Base-by-base conservation (phyloP, 2,329 filamentous ascomycete genomes). In the Aspergillus arachidicola region DNA sequence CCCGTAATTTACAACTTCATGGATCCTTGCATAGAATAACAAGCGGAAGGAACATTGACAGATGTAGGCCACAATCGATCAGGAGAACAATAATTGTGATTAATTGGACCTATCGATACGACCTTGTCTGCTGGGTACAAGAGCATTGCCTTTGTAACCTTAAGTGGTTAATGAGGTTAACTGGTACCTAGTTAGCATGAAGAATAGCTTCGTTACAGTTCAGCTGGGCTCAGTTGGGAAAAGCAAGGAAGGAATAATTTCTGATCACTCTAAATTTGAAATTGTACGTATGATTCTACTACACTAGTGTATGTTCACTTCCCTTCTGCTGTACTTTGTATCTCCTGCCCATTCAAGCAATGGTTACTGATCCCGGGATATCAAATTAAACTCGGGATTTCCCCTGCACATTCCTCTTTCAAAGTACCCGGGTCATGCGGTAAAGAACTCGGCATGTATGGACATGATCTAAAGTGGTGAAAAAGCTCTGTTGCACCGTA, bases 351-450 rank as follows among this genome's bases (percentile, higher is more conserved):
- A 54, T 34, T 36, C n/a, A 21, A 16, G 51, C 11, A 21, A 28
- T 6, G n/a, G 28, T 36, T 36, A 32, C 30, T 23, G 4, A 54
- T 6, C 30, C 32, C 30, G 51, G 51, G 2, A 54, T 16, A 54
- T 55, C 23, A 55, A 21, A 55, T 55, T 55, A 55, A 38, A 55
- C 34, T 55, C 34, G 51, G 32, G 32, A 38, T 23, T 38, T 26
- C 30, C n/a, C 51, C 30, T 38, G 32, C 14, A 38, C 51, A 38
- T 55, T 41, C 51, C 51, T 55, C 23, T 38, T 32, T 21, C 38
- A 38, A 23, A 32, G 7, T 55, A 21, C 32, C 51, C 34, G 16
- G 51, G 34, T 55, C 34, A 55, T 23, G 34, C 32, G 51, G 51
- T 38, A 23, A 55, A 26, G 32, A n/a, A 41, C 16, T 41, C 38